Evolutionary conservation across 768 basidiomycete species (phyloP), one percentile per base, ranked within the genome.

Genomic region (Lentinula guzmanii): DNA sequence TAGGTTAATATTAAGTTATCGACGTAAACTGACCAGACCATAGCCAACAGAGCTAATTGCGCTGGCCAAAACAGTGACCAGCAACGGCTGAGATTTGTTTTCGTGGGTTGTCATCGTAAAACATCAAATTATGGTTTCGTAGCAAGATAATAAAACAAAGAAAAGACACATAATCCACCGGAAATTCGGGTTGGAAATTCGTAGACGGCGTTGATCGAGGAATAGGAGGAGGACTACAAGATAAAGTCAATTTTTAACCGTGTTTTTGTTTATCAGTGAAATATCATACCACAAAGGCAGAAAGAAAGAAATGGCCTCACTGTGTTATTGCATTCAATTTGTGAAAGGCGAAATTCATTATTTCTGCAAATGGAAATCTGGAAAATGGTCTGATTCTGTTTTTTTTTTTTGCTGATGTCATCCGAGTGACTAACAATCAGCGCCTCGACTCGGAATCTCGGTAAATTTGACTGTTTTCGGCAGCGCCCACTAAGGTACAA

Each of bases 31-130:
- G 18, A 71, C 70, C 43, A 70, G 60, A 34, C 70, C 65, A 61
- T 67, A 68, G 18, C 68, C 68, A 24, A 71, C 61, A 18, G 66
- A 64, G 56, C 68, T 65, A 31, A 67, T 62, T 9, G 67, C 63
- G 21, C 66, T 61, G 4, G 70, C 70, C n/a, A 67, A 54, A 13
- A 70, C 50, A 34, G 65, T 66, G n/a, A 68, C 64, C 41, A 68
- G 56, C 18, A 66, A 53, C 52, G 67, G 61, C 53, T 60, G 62
- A 24, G n/a, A 13, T 31, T 63, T 43, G 21, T 42, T 35, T 61
- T 67, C 50, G 39, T 57, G 24, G 39, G 57, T 41, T 50, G 62
- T 53, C 65, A 62, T 68, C 39, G 51, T 60, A 58, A 56, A 42
- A 42, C 50, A 61, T 61, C 8, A 45, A 41, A 15, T 24, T 15